Evolutionary conservation across 2,329 filamentous ascomycete genomes (phyloP).

Genomic region (Aspergillus hiratsukae): DNA sequence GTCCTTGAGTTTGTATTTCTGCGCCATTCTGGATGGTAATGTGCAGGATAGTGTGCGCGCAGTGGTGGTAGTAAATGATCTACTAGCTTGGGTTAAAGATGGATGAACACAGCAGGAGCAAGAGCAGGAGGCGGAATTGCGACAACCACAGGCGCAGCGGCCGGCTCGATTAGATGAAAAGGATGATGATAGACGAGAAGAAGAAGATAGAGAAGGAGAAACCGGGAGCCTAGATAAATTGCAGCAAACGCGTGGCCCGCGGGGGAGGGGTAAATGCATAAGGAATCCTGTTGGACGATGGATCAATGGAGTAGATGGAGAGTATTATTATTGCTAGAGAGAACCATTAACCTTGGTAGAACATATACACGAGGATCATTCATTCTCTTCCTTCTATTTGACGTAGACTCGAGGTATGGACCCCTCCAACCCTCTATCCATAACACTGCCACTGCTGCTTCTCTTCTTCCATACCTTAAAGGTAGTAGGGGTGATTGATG

Average conservation of each 20-base stretch:
- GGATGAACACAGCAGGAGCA: slow-evolving; percentile 23
- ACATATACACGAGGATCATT: neutral
- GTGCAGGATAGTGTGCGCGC: slow-evolving; percentile 7
- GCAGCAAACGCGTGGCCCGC: slow-evolving; percentile 6
- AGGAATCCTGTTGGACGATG: neutral
- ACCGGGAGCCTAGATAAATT: slow-evolving; percentile 2
- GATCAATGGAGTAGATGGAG: neutral
- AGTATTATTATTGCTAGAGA: neutral
- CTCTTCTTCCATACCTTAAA: too few relatives aligned
- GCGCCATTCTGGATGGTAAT: slow-evolving; percentile 27
- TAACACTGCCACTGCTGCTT: too few relatives aligned
- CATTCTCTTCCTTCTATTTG: neutral
- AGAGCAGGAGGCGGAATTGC: slow-evolving; percentile 14
- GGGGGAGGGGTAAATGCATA: slow-evolving; percentile 17
- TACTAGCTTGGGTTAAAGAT: slow-evolving; percentile 1
- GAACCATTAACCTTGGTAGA: neutral
- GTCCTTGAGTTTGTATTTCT: slow-evolving; percentile 61
- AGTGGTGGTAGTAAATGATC: slow-evolving; percentile 6
- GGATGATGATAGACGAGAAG: slow-evolving; percentile 1
- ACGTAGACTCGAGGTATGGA: too few relatives aligned
- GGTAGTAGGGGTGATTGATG: neutral
- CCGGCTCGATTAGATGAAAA: neutral
- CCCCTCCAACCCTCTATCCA: too few relatives aligned
- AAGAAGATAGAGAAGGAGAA: slow-evolving; percentile 7
- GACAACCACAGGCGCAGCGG: slow-evolving; percentile 21